These are phyloP conservation scores for Cicer cuneatum DNA, from an alignment of 306 rosid genomes.

Conservation along the genomic window DNA sequence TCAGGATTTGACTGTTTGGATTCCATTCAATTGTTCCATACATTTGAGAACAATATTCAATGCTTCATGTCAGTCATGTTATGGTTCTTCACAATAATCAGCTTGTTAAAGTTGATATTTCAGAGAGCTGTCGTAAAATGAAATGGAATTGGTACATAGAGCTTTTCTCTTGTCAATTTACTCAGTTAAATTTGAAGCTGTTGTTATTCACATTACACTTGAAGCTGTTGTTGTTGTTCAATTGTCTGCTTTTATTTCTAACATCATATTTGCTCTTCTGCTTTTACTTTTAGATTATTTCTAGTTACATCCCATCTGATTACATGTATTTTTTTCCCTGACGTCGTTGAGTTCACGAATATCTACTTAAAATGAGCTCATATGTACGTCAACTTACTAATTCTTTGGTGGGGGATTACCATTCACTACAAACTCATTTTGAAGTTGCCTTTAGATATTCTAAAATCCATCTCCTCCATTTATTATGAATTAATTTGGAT, in stretches of 20 bases:
- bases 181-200: background rate
- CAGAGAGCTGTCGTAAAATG: conserved; percentile 27
- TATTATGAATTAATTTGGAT: too few relatives aligned
- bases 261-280: conserved; percentile 22
- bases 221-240: background rate
- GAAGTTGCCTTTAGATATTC: too few relatives aligned
- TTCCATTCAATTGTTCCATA: conserved; percentile 33
- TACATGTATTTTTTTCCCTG: too few relatives aligned
- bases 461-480: too few relatives aligned
- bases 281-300: background rate
- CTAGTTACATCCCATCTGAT: too few relatives aligned
- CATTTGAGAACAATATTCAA: conserved; percentile 33
- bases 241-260: conserved; percentile 23
- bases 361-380: too few relatives aligned
- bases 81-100: conserved; percentile 41
- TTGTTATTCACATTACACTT: background rate
- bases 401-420: too few relatives aligned
- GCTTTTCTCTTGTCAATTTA: conserved; percentile 21
- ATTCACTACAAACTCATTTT: too few relatives aligned
- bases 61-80: conserved; percentile 39
- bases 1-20: conserved; percentile 31
- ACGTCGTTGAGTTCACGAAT: too few relatives aligned
- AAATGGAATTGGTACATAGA: conserved; percentile 36
- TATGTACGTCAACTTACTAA: too few relatives aligned
- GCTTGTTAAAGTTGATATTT: conserved; percentile 38